Conservation (phyloP, 2,329 filamentous ascomycete species). For the Stylonectria norvegica region DNA sequence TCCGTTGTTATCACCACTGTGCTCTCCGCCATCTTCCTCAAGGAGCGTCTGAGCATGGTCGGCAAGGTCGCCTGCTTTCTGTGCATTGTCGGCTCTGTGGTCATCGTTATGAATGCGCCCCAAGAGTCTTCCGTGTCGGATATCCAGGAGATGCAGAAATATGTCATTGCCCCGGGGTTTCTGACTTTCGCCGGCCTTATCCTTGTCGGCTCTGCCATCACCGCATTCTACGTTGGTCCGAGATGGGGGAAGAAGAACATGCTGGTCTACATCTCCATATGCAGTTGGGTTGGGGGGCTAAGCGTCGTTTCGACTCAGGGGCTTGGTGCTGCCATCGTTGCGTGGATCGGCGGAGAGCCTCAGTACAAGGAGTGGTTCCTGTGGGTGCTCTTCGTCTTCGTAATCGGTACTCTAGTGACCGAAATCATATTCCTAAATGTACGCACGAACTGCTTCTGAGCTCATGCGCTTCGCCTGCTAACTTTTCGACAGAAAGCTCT, state of each 20-base stretch:
- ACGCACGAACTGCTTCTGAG: slow-evolving; percentile 37
- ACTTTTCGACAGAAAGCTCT: slow-evolving; percentile 79
- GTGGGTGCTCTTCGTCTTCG: slow-evolving; percentile 88
- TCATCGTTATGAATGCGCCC: slow-evolving; percentile 93
- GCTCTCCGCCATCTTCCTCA: slow-evolving; percentile 89
- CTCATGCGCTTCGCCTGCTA: slow-evolving; percentile 25
- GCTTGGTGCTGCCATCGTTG: slow-evolving; percentile 83
- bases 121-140: slow-evolving; percentile 76
- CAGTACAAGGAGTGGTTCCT: slow-evolving; percentile 99
- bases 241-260: slow-evolving; percentile 94
- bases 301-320: slow-evolving; percentile 96
- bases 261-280: slow-evolving; percentile 95
- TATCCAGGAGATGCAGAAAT: slow-evolving; percentile 90
- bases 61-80: slow-evolving; percentile 95
- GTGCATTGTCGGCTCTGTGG: slow-evolving; percentile 87
- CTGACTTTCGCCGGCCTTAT: slow-evolving; percentile 80
- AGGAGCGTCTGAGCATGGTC: slow-evolving; percentile 91
- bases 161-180: slow-evolving; percentile 83
- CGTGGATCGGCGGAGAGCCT: slow-evolving; percentile 73
- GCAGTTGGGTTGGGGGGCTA: slow-evolving; percentile 88
- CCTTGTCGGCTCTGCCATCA: slow-evolving; percentile 66
- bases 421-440: slow-evolving; percentile 97
- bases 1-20: slow-evolving; percentile 91
- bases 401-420: slow-evolving; percentile 80
- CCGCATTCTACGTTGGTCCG: slow-evolving; percentile 78